Base-by-base conservation (phyloP, 805 yeast genomes). In the Wickerhamomyces strasburgensis region DNA sequence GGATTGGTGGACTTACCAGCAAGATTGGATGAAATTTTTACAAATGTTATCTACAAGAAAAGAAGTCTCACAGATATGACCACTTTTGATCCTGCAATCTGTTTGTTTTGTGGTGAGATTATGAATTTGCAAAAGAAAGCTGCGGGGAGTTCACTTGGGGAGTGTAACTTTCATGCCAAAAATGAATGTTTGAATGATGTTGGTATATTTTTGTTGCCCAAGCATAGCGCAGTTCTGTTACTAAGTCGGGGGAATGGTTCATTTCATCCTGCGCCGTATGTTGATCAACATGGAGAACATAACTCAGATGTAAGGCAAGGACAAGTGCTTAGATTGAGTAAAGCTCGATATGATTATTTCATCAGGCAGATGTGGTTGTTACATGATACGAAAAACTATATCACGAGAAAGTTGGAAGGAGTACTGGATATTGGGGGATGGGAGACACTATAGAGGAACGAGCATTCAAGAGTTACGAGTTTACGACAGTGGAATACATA, bases 351-450 rank as follows among this genome's bases (percentile, higher is more conserved):
- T 52, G 77, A 79, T 16, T 75, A 78, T 29, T 70, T 89, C 39
- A 72, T 72, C 14, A 69, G 80, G 36, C 73, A 71, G 24, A 64
- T 86, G 29, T 83, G 97, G 89, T 65, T 89, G 14, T 80, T 75
- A 38, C 89, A 87, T 52, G 84, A 84, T 52, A 66, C 86, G 3
- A 81, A 86, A 4, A 86, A 85, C 48, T 68, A 71, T 31, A 79
- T 89, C 24, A 88, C 87, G 1, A 68, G 98, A 44, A 78, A 79
- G 46, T 68, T 90, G 13, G 98, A 90, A 49, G 77, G 81, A 27
- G 74, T 73, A 6, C 61, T 81, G 24, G 98, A 90, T 58, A 75
- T 82, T 27, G 98, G 98, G 7, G 98, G 98, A 0, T 90, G 98
- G 98, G 93, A 84, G 49, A 84, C 93, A 2, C 63, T 84, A 43